A percentile compares a stretch with the other conserved stretches of the same genome.
phyloP scores from a whole-genome alignment of 2,329 filamentous ascomycete genomes.

The Exophiala oligosperma region DNA sequence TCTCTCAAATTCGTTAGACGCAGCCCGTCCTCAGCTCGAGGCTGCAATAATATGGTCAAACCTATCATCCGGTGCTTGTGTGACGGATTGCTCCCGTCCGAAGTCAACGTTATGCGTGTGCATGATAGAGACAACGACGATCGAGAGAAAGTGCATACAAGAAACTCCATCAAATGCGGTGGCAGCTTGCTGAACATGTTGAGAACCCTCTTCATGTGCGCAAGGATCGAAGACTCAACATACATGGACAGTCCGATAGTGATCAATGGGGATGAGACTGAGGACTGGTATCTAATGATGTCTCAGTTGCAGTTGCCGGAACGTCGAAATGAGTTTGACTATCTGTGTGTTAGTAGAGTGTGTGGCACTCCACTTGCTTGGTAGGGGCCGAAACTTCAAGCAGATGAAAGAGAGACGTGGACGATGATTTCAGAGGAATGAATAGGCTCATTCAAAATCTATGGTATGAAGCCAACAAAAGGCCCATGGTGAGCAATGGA shows the following conservation, averaged over 20 bases:
- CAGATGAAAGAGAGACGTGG: too few species aligned
- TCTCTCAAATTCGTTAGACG: not conserved
- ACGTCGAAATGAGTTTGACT: constrained; percentile 40
- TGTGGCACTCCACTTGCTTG: constrained; percentile 15
- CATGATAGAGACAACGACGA: not conserved
- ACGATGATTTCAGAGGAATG: too few species aligned
- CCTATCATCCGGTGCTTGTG: not conserved
- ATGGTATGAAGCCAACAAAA: too few species aligned
- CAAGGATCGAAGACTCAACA: too few species aligned
- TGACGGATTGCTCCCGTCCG: not conserved
- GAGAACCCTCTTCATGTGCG: not conserved
- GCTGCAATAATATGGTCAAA: not conserved
- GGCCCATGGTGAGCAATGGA: too few species aligned
- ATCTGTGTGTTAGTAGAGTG: constrained; percentile 32
- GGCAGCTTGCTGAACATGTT: not conserved
- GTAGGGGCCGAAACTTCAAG: too few species aligned
- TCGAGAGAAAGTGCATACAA: not conserved
- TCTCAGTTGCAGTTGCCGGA: constrained; percentile 16
- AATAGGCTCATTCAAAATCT: too few species aligned
- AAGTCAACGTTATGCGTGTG: not conserved
- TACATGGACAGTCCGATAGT: too few species aligned
- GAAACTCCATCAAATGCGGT: not conserved
- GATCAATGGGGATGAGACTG: too few species aligned
- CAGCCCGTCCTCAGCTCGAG: not conserved
- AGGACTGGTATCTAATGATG: too few species aligned